Percentiles rank a stretch among this genome's conserved stretches.
These are phyloP conservation scores for Phytophthora europaea DNA, from an alignment of 352 stramenopile genomes.

Conservation along the genomic window DNA sequence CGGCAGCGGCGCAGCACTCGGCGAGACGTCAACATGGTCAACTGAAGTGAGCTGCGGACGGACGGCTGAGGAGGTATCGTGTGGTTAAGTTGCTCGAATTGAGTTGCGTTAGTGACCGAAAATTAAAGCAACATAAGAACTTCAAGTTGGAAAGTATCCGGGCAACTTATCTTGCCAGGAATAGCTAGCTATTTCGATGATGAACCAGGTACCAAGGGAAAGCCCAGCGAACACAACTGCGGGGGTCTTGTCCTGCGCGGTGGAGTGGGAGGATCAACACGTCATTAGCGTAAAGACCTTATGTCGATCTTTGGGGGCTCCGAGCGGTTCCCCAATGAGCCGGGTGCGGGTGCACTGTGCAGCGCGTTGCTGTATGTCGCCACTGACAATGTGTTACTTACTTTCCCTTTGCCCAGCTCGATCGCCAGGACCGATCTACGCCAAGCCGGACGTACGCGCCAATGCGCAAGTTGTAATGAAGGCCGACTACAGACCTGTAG, in stretches of 20 bases:
- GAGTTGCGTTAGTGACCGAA: not conserved
- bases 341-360: slow-evolving; percentile 43
- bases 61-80: slow-evolving; percentile 3
- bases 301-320: slow-evolving; percentile 89
- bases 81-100: slow-evolving; percentile 10
- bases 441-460: slow-evolving; percentile 60
- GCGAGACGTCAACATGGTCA: slow-evolving; percentile 25
- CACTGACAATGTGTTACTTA: not conserved
- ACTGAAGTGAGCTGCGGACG: not conserved
- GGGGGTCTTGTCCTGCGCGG: slow-evolving; percentile 5
- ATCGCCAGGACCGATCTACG: slow-evolving; percentile 83
- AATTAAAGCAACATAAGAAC: slow-evolving; percentile 2
- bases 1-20: slow-evolving; percentile 27
- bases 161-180: slow-evolving; percentile 19
- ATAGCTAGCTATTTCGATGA: slow-evolving; percentile 38
- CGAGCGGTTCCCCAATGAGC: slow-evolving; percentile 77
- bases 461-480: slow-evolving; percentile 83
- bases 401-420: slow-evolving; percentile 35
- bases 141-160: slow-evolving; percentile 8
- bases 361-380: not conserved
- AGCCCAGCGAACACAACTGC: not conserved
- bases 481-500: slow-evolving; percentile 68
- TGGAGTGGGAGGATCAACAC: not conserved
- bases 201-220: slow-evolving; percentile 13
- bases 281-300: slow-evolving; percentile 3